Conservation (phyloP, 805 yeast genomes). For the Saturnispora galanensis region DNA sequence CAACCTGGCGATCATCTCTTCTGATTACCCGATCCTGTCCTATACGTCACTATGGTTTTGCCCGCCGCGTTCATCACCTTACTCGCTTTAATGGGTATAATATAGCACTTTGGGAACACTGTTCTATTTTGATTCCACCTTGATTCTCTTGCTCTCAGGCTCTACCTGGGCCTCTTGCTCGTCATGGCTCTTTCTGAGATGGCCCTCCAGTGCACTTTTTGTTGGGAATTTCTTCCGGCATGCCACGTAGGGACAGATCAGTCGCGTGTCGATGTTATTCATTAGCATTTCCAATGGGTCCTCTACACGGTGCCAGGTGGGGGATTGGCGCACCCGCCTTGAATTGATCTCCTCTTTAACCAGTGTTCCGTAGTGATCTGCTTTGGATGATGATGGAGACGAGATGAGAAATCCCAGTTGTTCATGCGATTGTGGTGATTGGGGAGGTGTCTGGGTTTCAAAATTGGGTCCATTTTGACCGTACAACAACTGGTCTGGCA, state of each 20-base stretch:
- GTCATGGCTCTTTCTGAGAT: slow-evolving; percentile 21
- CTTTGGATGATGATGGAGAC: not conserved
- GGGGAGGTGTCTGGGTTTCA: not conserved
- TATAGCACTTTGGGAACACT: no score
- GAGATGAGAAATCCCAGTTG: not conserved
- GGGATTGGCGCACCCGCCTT: slow-evolving; percentile 1
- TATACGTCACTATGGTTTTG: no score
- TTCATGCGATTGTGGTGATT: not conserved
- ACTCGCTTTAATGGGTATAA: no score
- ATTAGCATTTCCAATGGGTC: slow-evolving; percentile 26
- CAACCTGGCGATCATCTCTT: no score
- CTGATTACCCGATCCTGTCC: no score
- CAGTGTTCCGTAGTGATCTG: not conserved
- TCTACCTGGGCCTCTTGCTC: not conserved
- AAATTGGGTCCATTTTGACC: not conserved
- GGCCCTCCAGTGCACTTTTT: slow-evolving; percentile 39
- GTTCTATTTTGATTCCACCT: not conserved
- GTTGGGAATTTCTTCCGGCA: slow-evolving; percentile 48
- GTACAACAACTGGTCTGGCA: slow-evolving; percentile 14
- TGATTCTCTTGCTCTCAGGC: slow-evolving; percentile 1
- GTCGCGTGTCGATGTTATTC: slow-evolving; percentile 28
- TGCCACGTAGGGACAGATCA: slow-evolving; percentile 37
- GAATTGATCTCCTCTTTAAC: not conserved
- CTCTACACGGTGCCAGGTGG: slow-evolving; percentile 6
- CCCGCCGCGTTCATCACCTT: no score